These are phyloP conservation scores for Blastobotrys petasosporus DNA, from an alignment of 1,139 yeast genomes.

Conservation along the genomic window DNA sequence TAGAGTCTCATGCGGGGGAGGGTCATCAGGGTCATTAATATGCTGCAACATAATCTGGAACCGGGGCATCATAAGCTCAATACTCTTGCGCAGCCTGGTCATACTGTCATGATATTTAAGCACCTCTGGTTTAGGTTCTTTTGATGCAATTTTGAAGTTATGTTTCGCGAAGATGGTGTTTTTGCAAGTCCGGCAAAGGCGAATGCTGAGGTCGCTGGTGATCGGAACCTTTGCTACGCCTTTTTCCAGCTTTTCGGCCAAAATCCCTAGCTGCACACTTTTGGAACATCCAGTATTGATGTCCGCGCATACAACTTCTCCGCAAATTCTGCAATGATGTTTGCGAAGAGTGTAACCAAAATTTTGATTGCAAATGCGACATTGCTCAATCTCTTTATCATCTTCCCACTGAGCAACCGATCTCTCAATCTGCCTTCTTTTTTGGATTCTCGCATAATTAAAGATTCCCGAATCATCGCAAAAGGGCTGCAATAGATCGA, in stretches of 20 bases:
- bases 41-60: conserved; percentile 37
- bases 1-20: conserved; percentile 29
- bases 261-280: conserved; percentile 52
- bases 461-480: conserved; percentile 23
- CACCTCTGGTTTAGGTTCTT: conserved; percentile 25
- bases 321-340: conserved; percentile 88
- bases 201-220: conserved; percentile 31
- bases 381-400: conserved; percentile 46
- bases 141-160: conserved; percentile 42
- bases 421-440: conserved; percentile 42
- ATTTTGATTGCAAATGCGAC: conserved; percentile 56
- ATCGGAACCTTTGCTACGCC: conserved; percentile 21
- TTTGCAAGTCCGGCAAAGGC: conserved; percentile 70
- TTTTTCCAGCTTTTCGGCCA: conserved; percentile 37
- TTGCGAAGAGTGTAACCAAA: conserved; percentile 62
- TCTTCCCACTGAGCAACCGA: conserved; percentile 65
- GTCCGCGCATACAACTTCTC: conserved; percentile 73
- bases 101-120: conserved; percentile 34
- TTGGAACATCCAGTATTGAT: conserved; percentile 58
- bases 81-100: conserved; percentile 33
- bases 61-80: conserved; percentile 38
- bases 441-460: conserved; percentile 24
- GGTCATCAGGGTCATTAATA: conserved; percentile 32
- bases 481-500: conserved; percentile 26
- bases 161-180: conserved; percentile 52